Evolutionary conservation across 108 stramenopile species (phyloP), one percentile per base, ranked within the genome.

Genomic region (Chaetoceros muelleri): DNA sequence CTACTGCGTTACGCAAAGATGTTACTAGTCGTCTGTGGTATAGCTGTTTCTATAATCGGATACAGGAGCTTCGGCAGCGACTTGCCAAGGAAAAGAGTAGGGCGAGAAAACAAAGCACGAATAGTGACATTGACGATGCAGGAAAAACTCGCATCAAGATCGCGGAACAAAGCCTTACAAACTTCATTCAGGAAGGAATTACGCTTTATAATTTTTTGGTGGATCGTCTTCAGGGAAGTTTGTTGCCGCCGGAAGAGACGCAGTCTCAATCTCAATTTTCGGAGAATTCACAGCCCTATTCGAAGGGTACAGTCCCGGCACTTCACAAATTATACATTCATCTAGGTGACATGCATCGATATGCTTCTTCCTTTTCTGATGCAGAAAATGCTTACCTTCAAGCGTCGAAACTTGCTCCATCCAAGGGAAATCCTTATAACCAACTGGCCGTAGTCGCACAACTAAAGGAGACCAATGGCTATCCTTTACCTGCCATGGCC

Each of bases 391-490:
- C 55, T 34, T 91, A 91, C 58, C 28, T 65, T 24, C 68, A 63
- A 53, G 67, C 85, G 18, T 60, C 78, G 2, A 65, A 67, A 49
- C 46, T 91, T 7, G 70, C 74, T 18, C 89, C 89, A 3, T 81
- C 80, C 21, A 69, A 65, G 21, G 89, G 89, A 16, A 86, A 87
- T 56, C 81, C 89, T 0, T 81, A 72, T 68, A 91, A 91, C 62
- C 89, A 91, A 60, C 49, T 91, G 45, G 89, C 85, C 1, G 89
- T 91, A 0, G 79, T 91, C 8, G 73, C 72, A 0, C 84, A 85
- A 52, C 46, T 66, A 23, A 71, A 78, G 27, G 78, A 71, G 13
- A 19, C 58, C 19, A 59, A 70, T 21, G 16, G 52, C 17, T 44
- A 61, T 30, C 52, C 60, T 5, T 57, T 67, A 22, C 52, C 67